Base-by-base conservation (phyloP, 2,329 filamentous ascomycete species). In the Ophiocordyceps camponoti-leonardi region DNA sequence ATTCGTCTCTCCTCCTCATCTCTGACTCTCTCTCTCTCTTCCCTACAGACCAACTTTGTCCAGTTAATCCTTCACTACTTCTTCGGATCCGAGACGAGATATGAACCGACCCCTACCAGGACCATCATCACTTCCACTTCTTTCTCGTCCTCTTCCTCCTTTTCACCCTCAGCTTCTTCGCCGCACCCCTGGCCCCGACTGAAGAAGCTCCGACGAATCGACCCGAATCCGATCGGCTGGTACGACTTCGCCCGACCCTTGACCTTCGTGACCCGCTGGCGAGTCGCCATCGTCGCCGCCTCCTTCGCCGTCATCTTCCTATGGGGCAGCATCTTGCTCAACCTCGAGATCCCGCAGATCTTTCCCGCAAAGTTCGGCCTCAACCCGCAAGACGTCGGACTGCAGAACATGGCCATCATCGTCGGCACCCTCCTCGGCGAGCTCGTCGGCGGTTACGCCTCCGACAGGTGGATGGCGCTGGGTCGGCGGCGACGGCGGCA, bases 321-420 rank as follows among this genome's bases (percentile, higher is more conserved):
- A 4, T 78, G 51, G 51, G 50, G 48, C 4, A 48, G 47, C 43
- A 48, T 55, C 13, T 51, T 52, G 46, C 48, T 69, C 45, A 73
- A 73, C 0, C 68, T 79, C 23, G 75, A 79, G 51, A 71, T 79
- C 4, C 75, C 75, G 1, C 72, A 77, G 47, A 62, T 79, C 1
- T 73, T 77, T 49, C 63, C 67, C 6, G 57, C 64, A 31, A 71
- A 71, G 48, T 81, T 76, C 47, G 66, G 66, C 14, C 69, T 79
- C 60, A 71, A 74, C 52, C 57, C 71, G 0, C 67, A 79, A 54
- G 68, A 77, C 48, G 62, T 78, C 7, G 75, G 75, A 0, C 64
- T 79, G 2, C 73, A 79, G 48, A 75, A 73, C 51, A 58, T 77
- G 8, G 67, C 67, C 3, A 61, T 77, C 43, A 72, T 79, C 43